These are phyloP conservation scores for Penicillium maclennaniae DNA, from an alignment of 495 filamentous ascomycete genomes.

Conservation along the genomic window DNA sequence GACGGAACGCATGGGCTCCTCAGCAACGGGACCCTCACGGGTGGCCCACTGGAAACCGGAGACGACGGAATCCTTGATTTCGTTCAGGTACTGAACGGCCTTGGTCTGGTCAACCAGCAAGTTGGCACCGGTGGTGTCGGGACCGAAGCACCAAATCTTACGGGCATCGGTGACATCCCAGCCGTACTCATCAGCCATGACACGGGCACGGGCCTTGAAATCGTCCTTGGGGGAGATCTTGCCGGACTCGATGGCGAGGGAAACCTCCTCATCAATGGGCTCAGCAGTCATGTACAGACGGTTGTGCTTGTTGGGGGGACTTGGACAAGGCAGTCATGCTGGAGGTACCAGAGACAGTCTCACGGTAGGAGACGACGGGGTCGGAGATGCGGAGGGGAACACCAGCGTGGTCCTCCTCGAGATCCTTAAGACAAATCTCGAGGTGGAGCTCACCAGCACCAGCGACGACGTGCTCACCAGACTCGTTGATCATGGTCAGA, in stretches of 20 bases:
- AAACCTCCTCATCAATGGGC: constrained; percentile 87
- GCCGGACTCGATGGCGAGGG: constrained; percentile 84
- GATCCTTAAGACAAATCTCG: constrained; percentile 99
- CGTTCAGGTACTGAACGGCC: constrained; percentile 99
- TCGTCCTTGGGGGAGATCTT: constrained; percentile 95
- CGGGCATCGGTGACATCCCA: constrained; percentile 99
- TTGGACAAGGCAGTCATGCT: constrained; percentile 97
- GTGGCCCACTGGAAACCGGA: constrained; percentile 99
- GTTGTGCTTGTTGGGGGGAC: constrained; percentile 99
- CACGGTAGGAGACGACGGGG: constrained; percentile 96
- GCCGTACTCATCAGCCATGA: constrained; percentile 93
- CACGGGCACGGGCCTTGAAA: constrained; percentile 97
- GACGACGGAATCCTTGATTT: constrained; percentile 99
- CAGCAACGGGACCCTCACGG: constrained; percentile 92
- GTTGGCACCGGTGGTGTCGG: constrained; percentile 96
- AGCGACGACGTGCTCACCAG: constrained; percentile 97
- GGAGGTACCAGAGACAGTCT: constrained; percentile 78
- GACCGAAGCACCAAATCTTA: constrained; percentile 99
- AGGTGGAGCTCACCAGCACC: constrained; percentile 99
- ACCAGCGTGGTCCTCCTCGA: constrained; percentile 99
- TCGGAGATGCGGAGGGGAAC: constrained; percentile 94
- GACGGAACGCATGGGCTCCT: constrained; percentile 95
- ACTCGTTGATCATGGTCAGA: constrained; percentile 78
- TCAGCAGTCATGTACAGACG: constrained; percentile 92
- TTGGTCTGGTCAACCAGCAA: constrained; percentile 99